phyloP scores from a whole-genome alignment of 345 rosid species.

The Syzygium oleosum region DNA sequence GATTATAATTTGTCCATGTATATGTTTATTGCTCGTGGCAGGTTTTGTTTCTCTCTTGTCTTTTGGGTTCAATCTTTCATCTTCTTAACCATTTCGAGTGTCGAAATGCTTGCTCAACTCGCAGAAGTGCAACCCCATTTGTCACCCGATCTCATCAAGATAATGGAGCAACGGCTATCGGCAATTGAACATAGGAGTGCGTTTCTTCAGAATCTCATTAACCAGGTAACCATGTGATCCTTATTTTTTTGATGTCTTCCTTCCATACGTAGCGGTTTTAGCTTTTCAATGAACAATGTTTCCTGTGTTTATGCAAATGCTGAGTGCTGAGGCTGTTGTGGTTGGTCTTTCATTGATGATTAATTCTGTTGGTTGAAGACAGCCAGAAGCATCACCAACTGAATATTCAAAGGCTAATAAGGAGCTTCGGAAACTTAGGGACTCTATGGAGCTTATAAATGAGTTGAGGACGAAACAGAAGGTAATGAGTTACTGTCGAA shows the following conservation, averaged over 20 bases:
- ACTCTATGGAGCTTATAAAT: conserved; percentile 62
- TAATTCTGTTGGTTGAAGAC: conserved; percentile 48
- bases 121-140: conserved; percentile 47
- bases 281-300: not conserved
- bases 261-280: not conserved
- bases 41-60: not conserved
- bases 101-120: not conserved
- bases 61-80: not conserved
- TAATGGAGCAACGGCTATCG: conserved; percentile 67
- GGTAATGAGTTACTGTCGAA: conserved; percentile 18
- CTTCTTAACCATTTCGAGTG: not conserved
- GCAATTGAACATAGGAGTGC: conserved; percentile 58
- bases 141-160: conserved; percentile 63
- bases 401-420: conserved; percentile 79
- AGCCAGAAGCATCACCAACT: conserved; percentile 79
- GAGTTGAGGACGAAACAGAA: conserved; percentile 65
- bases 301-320: not conserved
- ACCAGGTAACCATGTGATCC: conserved; percentile 34
- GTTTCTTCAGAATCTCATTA: conserved; percentile 51
- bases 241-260: not conserved
- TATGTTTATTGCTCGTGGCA: not conserved
- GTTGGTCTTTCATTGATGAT: not conserved
- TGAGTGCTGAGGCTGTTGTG: not conserved
- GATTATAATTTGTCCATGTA: not conserved
- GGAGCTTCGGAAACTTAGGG: conserved; percentile 77